Conservation (phyloP, 2,329 filamentous ascomycete genomes). For the Curvularia verruculosa region DNA sequence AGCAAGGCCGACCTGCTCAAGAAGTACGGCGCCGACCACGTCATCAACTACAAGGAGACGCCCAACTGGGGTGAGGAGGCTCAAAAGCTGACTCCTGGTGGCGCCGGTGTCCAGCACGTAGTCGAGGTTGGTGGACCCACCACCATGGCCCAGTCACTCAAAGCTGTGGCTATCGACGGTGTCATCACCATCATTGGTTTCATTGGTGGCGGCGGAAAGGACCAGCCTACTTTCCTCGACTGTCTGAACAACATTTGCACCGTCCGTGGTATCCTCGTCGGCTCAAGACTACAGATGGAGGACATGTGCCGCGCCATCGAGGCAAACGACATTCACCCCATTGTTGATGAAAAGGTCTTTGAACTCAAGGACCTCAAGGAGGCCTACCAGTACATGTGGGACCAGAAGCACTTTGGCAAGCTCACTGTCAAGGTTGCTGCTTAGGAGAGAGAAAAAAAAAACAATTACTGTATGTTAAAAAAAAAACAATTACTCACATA, state of each 20-base stretch:
- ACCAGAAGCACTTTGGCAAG: constrained; percentile 55
- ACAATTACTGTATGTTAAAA: no score
- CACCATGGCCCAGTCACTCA: constrained; percentile 61
- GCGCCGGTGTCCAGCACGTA: constrained; percentile 65
- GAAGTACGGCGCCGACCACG: constrained; percentile 60
- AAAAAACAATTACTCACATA: background rate
- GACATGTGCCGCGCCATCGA: constrained; percentile 66
- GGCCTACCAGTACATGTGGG: constrained; percentile 57
- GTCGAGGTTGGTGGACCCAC: constrained; percentile 69
- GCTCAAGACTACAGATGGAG: constrained; percentile 61
- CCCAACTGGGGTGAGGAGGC: constrained; percentile 62
- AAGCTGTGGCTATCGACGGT: constrained; percentile 61
- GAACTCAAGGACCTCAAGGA: constrained; percentile 59
- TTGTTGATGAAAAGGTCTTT: constrained; percentile 65
- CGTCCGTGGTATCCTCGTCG: constrained; percentile 64
- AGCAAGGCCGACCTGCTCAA: constrained; percentile 59
- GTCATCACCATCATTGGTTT: constrained; percentile 63
- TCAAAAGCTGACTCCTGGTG: constrained; percentile 57
- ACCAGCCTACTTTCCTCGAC: constrained; percentile 61
- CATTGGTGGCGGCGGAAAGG: constrained; percentile 57
- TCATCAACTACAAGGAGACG: constrained; percentile 63
- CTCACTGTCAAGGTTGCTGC: constrained; percentile 41
- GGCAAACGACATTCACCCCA: constrained; percentile 63
- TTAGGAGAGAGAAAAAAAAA: constrained; percentile 6
- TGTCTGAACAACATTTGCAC: constrained; percentile 57